A percentile compares a stretch with the other conserved stretches of the same genome.
Evolutionary conservation across 2,329 filamentous ascomycete species (phyloP).

Genomic region (Botrytis medusae): DNA sequence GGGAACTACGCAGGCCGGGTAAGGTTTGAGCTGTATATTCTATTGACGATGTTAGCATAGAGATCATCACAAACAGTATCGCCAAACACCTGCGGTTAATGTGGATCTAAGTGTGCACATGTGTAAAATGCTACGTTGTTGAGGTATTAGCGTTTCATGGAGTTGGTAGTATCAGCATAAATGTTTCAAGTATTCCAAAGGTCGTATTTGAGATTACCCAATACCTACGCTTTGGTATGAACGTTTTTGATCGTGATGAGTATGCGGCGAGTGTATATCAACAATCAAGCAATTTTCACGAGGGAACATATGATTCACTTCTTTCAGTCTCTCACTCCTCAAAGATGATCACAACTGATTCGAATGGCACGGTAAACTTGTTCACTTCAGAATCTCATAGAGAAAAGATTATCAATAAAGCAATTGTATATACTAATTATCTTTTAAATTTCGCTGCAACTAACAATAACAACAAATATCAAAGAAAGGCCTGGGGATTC

Average conservation of each 20-base stretch:
- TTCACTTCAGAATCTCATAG: neutral
- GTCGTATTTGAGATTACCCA: neutral
- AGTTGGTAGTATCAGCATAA: neutral
- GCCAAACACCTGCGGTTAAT: neutral
- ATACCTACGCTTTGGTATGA: no score
- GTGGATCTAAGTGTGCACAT: neutral
- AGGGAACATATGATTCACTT: neutral
- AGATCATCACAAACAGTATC: neutral
- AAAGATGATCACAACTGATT: neutral
- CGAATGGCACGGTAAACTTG: neutral
- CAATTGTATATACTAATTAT: neutral
- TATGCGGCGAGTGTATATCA: no score
- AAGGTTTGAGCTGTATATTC: neutral
- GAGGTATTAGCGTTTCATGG: no score
- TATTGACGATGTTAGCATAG: neutral
- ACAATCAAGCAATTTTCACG: neutral
- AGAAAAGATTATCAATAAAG: neutral
- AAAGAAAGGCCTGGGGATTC: neutral
- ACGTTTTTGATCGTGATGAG: neutral
- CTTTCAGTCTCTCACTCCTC: no score
- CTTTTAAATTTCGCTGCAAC: neutral
- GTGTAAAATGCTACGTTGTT: neutral
- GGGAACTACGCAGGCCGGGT: rapidly evolving
- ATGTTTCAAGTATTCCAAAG: neutral
- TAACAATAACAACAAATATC: neutral